Evolutionary conservation across 2,329 filamentous ascomycete species (phyloP).

Genomic region (Huntiella moniliformis): DNA sequence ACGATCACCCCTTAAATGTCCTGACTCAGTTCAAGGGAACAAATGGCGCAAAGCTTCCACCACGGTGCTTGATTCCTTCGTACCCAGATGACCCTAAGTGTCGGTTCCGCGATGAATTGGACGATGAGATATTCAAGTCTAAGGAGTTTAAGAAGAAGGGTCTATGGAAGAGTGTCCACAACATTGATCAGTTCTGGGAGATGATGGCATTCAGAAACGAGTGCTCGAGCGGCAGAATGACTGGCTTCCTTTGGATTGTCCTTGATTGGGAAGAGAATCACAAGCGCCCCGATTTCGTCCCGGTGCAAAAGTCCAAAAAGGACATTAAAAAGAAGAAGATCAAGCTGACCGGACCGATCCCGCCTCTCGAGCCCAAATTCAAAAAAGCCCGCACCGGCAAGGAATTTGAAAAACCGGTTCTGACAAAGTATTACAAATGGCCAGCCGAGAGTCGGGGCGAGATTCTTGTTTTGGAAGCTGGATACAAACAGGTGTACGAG

Average conservation of each 20-base stretch:
- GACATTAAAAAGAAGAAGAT: conserved; percentile 25
- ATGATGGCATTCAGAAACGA: conserved; percentile 95
- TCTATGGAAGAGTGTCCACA: conserved; percentile 67
- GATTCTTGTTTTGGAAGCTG: conserved; percentile 40
- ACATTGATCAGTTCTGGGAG: conserved; percentile 90
- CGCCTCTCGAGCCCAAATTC: conserved; percentile 43
- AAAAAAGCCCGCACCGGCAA: conserved; percentile 37
- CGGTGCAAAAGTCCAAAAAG: conserved; percentile 13
- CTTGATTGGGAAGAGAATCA: conserved; percentile 36
- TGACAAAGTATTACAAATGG: conserved; percentile 49
- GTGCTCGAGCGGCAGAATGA: conserved; percentile 77
- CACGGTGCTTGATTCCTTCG: conserved; percentile 68
- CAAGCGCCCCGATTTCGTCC: conserved; percentile 7
- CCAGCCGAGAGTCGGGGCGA: conserved; percentile 41
- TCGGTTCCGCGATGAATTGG: conserved; percentile 71
- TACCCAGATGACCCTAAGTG: conserved; percentile 94
- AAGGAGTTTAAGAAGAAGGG: conserved; percentile 36
- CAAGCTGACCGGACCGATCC: conserved; percentile 38
- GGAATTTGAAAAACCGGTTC: conserved; percentile 28
- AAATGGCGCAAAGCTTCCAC: conserved; percentile 41
- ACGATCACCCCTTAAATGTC: conserved; percentile 50
- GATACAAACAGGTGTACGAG: conserved; percentile 50
- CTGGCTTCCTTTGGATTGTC: conserved; percentile 88
- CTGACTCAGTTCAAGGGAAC: conserved; percentile 44
- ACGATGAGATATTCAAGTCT: conserved; percentile 54